A percentile compares a stretch with the other conserved stretches of the same genome.
Conservation (phyloP, 2,329 filamentous ascomycete species). For the Thielaviopsis ethacetica region DNA sequence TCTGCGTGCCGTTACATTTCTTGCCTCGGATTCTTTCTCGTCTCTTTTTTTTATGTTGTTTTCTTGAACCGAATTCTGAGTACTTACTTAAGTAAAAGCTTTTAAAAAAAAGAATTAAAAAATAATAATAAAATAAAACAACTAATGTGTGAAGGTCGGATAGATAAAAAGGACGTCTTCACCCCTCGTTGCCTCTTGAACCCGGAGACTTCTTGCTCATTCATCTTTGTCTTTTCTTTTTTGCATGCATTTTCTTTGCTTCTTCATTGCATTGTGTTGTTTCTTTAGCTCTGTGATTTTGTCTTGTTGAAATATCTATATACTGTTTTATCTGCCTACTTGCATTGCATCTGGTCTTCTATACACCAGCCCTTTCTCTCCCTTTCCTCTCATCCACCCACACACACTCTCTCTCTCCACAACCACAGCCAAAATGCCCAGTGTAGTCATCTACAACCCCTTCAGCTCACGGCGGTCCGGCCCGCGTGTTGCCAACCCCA, state of each 20-base stretch:
- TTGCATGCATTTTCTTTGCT: not conserved
- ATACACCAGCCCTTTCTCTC: not conserved
- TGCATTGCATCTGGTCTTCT: not conserved
- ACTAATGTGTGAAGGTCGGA: not conserved
- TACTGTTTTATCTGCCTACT: not conserved
- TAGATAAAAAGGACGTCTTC: not conserved
- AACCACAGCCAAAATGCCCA: slow-evolving; percentile 2
- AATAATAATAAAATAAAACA: not conserved
- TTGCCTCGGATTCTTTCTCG: not conserved
- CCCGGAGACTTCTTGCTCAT: not conserved
- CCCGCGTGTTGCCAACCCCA: slow-evolving; percentile 8
- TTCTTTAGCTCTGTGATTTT: not conserved
- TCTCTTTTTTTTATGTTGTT: not conserved
- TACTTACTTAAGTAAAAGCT: not conserved
- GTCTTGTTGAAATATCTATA: not conserved
- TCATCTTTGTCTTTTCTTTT: not conserved
- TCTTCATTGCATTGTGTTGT: not conserved
- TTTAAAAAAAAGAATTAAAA: not conserved
- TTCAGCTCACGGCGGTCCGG: slow-evolving; percentile 8
- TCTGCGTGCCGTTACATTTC: not conserved
- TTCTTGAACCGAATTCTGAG: not conserved
- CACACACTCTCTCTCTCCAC: not conserved
- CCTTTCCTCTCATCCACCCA: not conserved
- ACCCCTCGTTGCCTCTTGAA: not conserved
- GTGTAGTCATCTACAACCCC: slow-evolving; percentile 4